phyloP scores from a whole-genome alignment of 371 early-diverging fungal genomes.

The Entomophthora muscae region DNA sequence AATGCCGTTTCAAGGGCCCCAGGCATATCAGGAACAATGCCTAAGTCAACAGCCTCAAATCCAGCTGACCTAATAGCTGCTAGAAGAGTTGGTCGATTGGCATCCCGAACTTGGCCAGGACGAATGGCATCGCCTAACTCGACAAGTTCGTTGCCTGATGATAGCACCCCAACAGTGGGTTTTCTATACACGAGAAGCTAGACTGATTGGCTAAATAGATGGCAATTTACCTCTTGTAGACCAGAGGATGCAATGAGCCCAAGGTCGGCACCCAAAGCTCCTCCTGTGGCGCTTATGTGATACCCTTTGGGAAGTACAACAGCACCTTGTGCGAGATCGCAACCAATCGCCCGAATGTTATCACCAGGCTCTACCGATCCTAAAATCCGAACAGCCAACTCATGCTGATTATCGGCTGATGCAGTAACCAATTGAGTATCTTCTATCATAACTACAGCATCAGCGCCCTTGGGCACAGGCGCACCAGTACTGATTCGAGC shows the following conservation, averaged over 20 bases:
- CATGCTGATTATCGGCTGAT: conserved; percentile 33
- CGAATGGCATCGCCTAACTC: conserved; percentile 29
- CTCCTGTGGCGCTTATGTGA: conserved; percentile 23
- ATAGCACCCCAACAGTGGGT: conserved; percentile 63
- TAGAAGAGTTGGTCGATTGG: conserved; percentile 62
- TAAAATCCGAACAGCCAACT: conserved; percentile 36
- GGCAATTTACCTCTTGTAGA: conserved; percentile 21
- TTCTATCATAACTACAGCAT: conserved; percentile 87
- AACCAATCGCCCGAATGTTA: conserved; percentile 64
- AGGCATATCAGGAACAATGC: conserved; percentile 51
- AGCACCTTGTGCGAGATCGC: conserved; percentile 43
- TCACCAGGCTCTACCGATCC: conserved; percentile 17
- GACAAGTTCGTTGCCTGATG: conserved; percentile 77
- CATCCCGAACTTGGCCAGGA: conserved; percentile 58
- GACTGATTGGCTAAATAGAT: not conserved
- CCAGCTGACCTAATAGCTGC: conserved; percentile 42
- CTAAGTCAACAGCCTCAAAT: conserved; percentile 49
- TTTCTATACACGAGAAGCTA: conserved; percentile 39
- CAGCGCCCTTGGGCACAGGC: conserved; percentile 56
- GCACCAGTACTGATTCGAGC: conserved; percentile 80
- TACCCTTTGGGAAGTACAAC: conserved; percentile 32
- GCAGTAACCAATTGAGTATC: conserved; percentile 48
- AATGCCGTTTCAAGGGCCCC: conserved; percentile 29
- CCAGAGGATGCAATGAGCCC: conserved; percentile 68
- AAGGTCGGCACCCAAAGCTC: conserved; percentile 52